phyloP scores from a whole-genome alignment of 345 rosid species.

The Theobroma cacao region DNA sequence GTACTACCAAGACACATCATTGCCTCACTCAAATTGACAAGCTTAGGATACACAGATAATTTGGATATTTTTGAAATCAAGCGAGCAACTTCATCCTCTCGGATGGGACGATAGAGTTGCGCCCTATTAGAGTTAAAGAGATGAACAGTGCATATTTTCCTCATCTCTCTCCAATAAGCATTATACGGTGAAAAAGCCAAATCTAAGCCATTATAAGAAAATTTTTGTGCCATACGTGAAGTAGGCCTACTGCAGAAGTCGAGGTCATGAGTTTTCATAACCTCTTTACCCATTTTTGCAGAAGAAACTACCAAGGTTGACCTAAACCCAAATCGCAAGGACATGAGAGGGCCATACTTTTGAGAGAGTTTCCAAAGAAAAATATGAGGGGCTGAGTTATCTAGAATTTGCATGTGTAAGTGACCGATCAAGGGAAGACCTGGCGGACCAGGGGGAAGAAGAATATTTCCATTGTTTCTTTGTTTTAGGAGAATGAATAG shows the following conservation, averaged over 20 bases:
- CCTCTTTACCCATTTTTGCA: conserved; percentile 36
- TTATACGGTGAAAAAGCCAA: conserved; percentile 41
- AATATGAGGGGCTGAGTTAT: conserved; percentile 25
- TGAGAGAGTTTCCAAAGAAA: conserved; percentile 42
- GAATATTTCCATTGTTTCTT: not conserved
- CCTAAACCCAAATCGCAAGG: conserved; percentile 33
- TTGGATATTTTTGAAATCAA: conserved; percentile 29
- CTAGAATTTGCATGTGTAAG: conserved; percentile 29
- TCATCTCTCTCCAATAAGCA: conserved; percentile 44
- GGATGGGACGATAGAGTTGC: conserved; percentile 30
- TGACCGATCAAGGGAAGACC: conserved; percentile 39
- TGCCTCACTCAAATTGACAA: conserved; percentile 26
- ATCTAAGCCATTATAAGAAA: conserved; percentile 47
- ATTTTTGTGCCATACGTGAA: conserved; percentile 21
- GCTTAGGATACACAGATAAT: conserved; percentile 10
- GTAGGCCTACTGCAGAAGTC: conserved; percentile 44
- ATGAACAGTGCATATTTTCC: conserved; percentile 33
- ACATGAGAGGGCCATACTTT: conserved; percentile 53
- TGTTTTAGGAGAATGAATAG: not conserved
- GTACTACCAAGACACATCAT: conserved; percentile 21
- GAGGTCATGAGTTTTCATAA: conserved; percentile 40
- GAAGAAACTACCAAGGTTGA: conserved; percentile 44
- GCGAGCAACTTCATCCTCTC: conserved; percentile 40
- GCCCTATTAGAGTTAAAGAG: conserved; percentile 36
- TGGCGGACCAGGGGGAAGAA: conserved; percentile 33